Evolutionary conservation across 2,329 filamentous ascomycete genomes (phyloP), one percentile per base, ranked within the genome.

Genomic region (Emmonsia crescens): DNA sequence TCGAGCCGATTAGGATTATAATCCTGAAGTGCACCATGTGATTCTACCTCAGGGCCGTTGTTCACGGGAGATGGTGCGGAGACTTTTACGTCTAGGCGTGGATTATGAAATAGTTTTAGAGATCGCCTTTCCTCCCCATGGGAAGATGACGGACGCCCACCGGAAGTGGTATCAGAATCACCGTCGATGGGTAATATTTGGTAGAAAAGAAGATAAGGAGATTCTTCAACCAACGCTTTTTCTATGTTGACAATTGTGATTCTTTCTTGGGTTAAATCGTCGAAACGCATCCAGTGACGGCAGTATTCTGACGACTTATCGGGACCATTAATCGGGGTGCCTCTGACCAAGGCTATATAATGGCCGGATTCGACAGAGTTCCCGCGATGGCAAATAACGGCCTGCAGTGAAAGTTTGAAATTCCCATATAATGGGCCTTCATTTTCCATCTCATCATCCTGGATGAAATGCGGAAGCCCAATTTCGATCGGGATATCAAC

Each of bases 161-260:
- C 24, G 68, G 69, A 69, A 46, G 72, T 68, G 5, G 72, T 68
- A 5, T 70, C 71, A 21, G 74, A 74, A 65, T 88, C 82, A 61
- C 92, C 89, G 36, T 90, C 84, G 69, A 95, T 91, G 0, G 93
- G 92, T 36, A 95, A 83, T 48, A 97, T 89, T 73, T 96, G 93
- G 70, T 96, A 99, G 74, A 97, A 97, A 0, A 99, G 79, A 6
- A 97, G 82, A 72, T 97, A 97, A 0, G 94, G 93, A 73, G 91
- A 95, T 73, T 96, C 92, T n/a, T 88, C 83, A 66, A 85, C 87
- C 57, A 97, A 77, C 0, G 89, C 87, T 66, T 87, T 77, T 64
- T 89, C 86, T 65, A 96, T 88, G 68, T 95, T 85, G 57, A 96
- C 86, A 60, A 88, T 82, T 0, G 81, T 82, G 2, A 97, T 88